Evolutionary conservation across 2,329 filamentous ascomycete species (phyloP).

Genomic region (Aspergillus neotritici): DNA sequence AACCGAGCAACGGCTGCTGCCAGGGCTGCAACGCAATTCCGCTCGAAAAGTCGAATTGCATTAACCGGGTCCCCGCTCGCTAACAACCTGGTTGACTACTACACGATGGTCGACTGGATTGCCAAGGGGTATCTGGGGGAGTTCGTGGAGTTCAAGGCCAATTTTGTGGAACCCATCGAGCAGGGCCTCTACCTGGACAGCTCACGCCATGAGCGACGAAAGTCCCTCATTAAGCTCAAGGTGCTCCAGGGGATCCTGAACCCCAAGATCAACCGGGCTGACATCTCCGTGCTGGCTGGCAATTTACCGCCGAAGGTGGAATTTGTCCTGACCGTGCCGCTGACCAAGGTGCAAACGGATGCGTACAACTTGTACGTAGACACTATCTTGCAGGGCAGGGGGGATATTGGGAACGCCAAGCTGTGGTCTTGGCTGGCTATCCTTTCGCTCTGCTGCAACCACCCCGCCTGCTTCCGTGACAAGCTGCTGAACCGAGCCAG

Average conservation of each 20-base stretch:
- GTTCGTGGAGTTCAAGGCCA: conserved; percentile 59
- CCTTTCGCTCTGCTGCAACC: conserved; percentile 53
- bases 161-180: conserved; percentile 69
- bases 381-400: conserved; percentile 29
- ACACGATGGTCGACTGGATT: conserved; percentile 82
- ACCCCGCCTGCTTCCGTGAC: conserved; percentile 49
- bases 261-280: conserved; percentile 72
- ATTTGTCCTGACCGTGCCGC: conserved; percentile 69
- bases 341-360: conserved; percentile 59
- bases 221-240: conserved; percentile 60
- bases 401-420: conserved; percentile 36
- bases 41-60: conserved; percentile 67
- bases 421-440: conserved; percentile 53
- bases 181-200: conserved; percentile 66
- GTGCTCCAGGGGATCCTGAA: conserved; percentile 66
- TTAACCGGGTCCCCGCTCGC: conserved; percentile 81
- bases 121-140: conserved; percentile 71
- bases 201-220: conserved; percentile 48
- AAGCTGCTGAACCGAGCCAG: conserved; percentile 43
- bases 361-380: conserved; percentile 56
- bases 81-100: conserved; percentile 80
- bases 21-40: conserved; percentile 53
- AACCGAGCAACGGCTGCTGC: conserved; percentile 54
- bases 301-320: conserved; percentile 71
- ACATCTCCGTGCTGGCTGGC: conserved; percentile 60